Evolutionary conservation across 768 basidiomycete species (phyloP).

Genomic region (Mycena filopes): DNA sequence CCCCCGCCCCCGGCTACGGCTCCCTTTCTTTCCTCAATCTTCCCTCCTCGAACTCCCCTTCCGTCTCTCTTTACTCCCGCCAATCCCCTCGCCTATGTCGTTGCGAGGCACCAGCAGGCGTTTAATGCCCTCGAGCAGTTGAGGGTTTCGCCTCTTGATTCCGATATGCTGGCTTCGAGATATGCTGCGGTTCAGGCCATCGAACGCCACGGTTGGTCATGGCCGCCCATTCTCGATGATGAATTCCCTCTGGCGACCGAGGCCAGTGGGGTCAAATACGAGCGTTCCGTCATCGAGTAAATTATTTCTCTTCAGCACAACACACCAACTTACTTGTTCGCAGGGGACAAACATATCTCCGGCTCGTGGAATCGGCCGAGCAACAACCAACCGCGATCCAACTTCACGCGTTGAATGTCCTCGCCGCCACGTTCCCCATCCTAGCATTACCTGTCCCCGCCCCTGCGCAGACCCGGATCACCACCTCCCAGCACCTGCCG

Average conservation of each 20-base stretch:
- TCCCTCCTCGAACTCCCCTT: slow-evolving; percentile 6
- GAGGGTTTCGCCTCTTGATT: slow-evolving; percentile 21
- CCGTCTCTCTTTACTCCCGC: slow-evolving; percentile 30
- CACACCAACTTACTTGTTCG: slow-evolving; percentile 23
- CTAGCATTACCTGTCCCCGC: slow-evolving; percentile 47
- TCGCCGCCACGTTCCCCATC: slow-evolving; percentile 67
- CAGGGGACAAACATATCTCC: slow-evolving; percentile 66
- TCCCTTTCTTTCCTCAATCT: slow-evolving; percentile 15
- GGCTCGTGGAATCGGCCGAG: slow-evolving; percentile 55
- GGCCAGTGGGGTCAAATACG: slow-evolving; percentile 54
- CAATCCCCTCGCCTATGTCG: slow-evolving; percentile 49
- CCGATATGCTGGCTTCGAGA: slow-evolving; percentile 30
- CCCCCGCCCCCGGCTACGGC: slow-evolving; percentile 25
- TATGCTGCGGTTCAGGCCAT: slow-evolving; percentile 46
- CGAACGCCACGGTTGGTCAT: slow-evolving; percentile 55
- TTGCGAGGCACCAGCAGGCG: slow-evolving; percentile 56
- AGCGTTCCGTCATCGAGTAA: slow-evolving; percentile 51
- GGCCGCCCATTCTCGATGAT: slow-evolving; percentile 62
- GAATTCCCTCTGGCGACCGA: slow-evolving; percentile 52
- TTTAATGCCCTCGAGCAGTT: slow-evolving; percentile 41
- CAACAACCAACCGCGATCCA: slow-evolving; percentile 69
- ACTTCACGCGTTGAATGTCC: slow-evolving; percentile 70
- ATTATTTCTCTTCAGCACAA: slow-evolving; percentile 14
- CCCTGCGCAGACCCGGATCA: slow-evolving; percentile 35
- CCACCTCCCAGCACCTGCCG: slow-evolving; percentile 47